Evolutionary conservation across 169 alveolate species (phyloP).

Genomic region (Cyclospora cayetanensis): DNA sequence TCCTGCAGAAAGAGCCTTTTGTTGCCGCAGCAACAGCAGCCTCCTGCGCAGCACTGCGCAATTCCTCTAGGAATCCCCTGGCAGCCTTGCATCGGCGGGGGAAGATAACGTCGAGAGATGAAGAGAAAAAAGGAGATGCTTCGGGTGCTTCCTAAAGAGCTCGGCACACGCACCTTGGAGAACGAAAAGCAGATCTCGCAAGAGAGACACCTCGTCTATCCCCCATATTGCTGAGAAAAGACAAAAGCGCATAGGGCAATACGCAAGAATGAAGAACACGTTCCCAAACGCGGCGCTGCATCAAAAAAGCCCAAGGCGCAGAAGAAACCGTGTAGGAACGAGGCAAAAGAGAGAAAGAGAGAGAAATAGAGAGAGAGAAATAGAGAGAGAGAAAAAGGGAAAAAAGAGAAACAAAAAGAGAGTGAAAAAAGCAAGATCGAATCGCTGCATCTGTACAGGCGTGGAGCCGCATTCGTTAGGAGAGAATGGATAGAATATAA

Average conservation of each 20-base stretch:
- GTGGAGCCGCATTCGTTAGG: neutral
- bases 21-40: too few relatives aligned
- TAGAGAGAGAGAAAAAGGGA: neutral
- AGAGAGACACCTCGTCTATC: neutral
- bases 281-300: too few relatives aligned
- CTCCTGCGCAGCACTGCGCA: too few relatives aligned
- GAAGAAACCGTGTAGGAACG: neutral
- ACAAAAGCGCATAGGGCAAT: neutral
- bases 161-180: constrained; percentile 50
- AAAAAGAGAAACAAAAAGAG: neutral
- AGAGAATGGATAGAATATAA: too few relatives aligned
- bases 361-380: neutral
- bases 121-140: too few relatives aligned
- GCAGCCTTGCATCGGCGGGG: too few relatives aligned
- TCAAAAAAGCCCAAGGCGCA: neutral
- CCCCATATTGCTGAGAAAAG: constrained; percentile 10
- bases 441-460: neutral
- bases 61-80: too few relatives aligned
- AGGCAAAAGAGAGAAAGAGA: neutral
- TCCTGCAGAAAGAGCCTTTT: too few relatives aligned
- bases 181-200: constrained; percentile 32
- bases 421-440: neutral
- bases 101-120: too few relatives aligned
- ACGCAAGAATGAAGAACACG: too few relatives aligned
- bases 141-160: too few relatives aligned